Conservation (phyloP, 352 stramenopile species). For the Phytophthora multivora region DNA sequence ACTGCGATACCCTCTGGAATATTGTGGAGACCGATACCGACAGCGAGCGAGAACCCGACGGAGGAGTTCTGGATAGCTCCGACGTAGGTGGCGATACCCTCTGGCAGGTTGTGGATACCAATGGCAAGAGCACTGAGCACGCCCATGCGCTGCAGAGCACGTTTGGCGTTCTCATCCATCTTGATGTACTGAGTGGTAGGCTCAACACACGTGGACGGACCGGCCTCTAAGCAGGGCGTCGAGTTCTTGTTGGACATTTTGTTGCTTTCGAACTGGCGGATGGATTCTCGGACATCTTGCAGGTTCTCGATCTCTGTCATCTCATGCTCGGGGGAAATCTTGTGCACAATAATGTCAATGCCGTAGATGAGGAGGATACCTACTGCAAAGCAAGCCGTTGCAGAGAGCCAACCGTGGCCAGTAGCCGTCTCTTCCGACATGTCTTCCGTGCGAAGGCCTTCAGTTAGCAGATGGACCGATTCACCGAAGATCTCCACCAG, state of each 20-base stretch:
- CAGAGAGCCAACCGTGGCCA: conserved; percentile 73
- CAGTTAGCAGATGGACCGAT: conserved; percentile 37
- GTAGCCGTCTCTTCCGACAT: conserved; percentile 38
- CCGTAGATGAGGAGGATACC: conserved; percentile 71
- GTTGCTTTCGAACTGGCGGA: conserved; percentile 29
- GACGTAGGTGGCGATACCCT: conserved; percentile 96
- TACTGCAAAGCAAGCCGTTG: conserved; percentile 86
- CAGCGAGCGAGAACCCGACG: conserved; percentile 91
- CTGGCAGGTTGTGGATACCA: conserved; percentile 95
- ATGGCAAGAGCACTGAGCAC: conserved; percentile 93
- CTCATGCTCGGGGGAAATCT: conserved; percentile 36
- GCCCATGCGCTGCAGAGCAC: conserved; percentile 84
- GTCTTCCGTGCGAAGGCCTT: conserved; percentile 38
- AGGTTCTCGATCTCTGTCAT: conserved; percentile 38
- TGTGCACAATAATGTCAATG: conserved; percentile 50
- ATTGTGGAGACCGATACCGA: conserved; percentile 97
- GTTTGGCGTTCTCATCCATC: conserved; percentile 38
- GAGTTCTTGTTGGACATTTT: conserved; percentile 14
- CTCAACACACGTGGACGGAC: conserved; percentile 13
- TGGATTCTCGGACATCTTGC: conserved; percentile 38
- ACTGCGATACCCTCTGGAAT: conserved; percentile 96
- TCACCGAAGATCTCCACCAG: conserved; percentile 63
- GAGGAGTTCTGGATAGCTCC: conserved; percentile 88
- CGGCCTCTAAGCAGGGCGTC: conserved; percentile 27
- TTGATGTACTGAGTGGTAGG: conserved; percentile 19